A percentile compares a stretch with the other conserved stretches of the same genome.
Conservation (phyloP, 2,329 filamentous ascomycete genomes). For the Calonectria pteridis region DNA sequence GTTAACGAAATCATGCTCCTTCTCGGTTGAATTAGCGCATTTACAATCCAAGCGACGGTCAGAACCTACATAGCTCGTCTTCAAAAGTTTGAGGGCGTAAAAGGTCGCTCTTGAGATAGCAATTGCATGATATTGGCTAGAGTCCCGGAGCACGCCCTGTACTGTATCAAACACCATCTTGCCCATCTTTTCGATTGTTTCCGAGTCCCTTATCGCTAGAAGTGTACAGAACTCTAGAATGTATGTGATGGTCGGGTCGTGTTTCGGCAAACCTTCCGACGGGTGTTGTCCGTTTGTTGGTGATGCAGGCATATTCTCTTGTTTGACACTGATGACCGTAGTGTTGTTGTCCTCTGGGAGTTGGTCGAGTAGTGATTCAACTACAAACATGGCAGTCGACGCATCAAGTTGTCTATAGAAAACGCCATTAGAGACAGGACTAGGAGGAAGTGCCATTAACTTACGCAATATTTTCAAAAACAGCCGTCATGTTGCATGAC, state of each 20-base stretch:
- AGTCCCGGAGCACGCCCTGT: constrained; percentile 85
- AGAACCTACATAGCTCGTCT: constrained; percentile 82
- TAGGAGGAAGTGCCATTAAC: constrained; percentile 43
- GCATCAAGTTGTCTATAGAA: constrained; percentile 53
- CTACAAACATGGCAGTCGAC: constrained; percentile 49
- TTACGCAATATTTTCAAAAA: constrained; percentile 86
- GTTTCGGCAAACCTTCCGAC: constrained; percentile 65
- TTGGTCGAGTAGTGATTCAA: constrained; percentile 81
- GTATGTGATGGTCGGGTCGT: constrained; percentile 90
- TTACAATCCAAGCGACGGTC: background rate
- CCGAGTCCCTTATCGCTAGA: constrained; percentile 80
- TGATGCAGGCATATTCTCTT: constrained; percentile 77
- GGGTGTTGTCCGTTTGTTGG: constrained; percentile 65
- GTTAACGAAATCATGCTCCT: constrained; percentile 92
- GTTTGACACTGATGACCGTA: constrained; percentile 88
- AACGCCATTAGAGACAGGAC: background rate
- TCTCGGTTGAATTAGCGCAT: constrained; percentile 38
- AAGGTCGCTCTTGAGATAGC: constrained; percentile 86
- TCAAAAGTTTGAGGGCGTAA: constrained; percentile 86
- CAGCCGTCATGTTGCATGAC: constrained; percentile 84
- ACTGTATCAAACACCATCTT: constrained; percentile 84
- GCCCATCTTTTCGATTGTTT: constrained; percentile 79
- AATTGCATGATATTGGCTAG: constrained; percentile 83
- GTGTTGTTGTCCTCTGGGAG: constrained; percentile 86
- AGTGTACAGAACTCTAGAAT: constrained; percentile 92